A percentile compares a stretch with the other conserved stretches of the same genome.
These are phyloP conservation scores for Gleditsia sinensis DNA, from an alignment of 306 rosid species.

Conservation along the genomic window DNA sequence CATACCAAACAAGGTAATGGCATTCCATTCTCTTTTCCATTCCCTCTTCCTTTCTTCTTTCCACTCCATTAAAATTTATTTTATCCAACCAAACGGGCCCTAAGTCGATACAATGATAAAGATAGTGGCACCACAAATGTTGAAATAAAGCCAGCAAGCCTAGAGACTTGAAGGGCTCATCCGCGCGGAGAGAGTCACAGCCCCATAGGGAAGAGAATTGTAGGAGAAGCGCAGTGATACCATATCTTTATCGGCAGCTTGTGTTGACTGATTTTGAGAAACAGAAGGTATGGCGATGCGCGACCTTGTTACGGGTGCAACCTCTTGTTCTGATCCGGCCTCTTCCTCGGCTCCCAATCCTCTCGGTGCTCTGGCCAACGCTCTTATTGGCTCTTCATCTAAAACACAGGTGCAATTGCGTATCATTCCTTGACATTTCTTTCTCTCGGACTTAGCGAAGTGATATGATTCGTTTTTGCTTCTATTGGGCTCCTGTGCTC, in stretches of 20 bases:
- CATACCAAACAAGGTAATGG: too few species aligned
- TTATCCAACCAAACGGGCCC: too few species aligned
- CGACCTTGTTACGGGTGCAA: constrained; percentile 78
- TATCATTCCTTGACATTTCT: background rate
- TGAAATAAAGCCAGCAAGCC: background rate
- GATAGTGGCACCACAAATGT: background rate
- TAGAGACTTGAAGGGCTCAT: too few species aligned
- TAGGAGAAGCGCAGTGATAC: background rate
- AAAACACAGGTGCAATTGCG: constrained; percentile 61
- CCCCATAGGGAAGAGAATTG: background rate
- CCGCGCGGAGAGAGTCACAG: background rate
- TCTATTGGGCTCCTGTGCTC: background rate
- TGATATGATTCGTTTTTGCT: background rate
- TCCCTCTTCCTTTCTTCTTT: too few species aligned
- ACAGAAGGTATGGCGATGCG: constrained; percentile 80
- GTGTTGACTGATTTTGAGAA: constrained; percentile 2
- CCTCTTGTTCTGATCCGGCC: constrained; percentile 81
- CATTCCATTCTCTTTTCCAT: too few species aligned
- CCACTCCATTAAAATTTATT: too few species aligned
- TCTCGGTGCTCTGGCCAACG: constrained; percentile 85
- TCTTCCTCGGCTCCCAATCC: constrained; percentile 84
- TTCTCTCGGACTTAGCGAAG: background rate
- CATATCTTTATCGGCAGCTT: background rate
- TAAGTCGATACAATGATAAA: background rate
- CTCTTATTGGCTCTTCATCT: constrained; percentile 73